A percentile compares a stretch with the other conserved stretches of the same genome.
Conservation (phyloP, 31 red algal species). For the Asparagopsis taxiformis region DNA sequence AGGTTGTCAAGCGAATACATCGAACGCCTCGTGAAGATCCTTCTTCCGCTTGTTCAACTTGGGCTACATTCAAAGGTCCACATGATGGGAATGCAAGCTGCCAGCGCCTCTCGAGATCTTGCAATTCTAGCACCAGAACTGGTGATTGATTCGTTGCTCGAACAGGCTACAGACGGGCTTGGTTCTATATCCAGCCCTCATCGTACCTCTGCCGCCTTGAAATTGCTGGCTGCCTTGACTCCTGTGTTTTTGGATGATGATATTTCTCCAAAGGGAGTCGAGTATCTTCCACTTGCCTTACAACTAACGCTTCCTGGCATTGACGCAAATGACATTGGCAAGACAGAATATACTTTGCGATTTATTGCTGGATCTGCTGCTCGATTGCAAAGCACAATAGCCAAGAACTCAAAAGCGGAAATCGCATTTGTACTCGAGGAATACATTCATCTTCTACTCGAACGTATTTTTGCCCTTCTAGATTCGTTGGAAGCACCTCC, state of each 20-base stretch:
- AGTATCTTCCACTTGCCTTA: conserved; percentile 52
- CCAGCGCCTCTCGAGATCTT: conserved; percentile 55
- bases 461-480: conserved; percentile 74
- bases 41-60: conserved; percentile 65
- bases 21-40: conserved; percentile 39
- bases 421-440: conserved; percentile 75
- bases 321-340: conserved; percentile 87
- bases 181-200: conserved; percentile 79
- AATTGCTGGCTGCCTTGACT: conserved; percentile 62
- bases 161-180: conserved; percentile 68
- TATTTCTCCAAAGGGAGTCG: conserved; percentile 57
- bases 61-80: conserved; percentile 59
- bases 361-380: conserved; percentile 76
- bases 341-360: conserved; percentile 77
- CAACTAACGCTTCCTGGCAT: conserved; percentile 83
- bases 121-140: conserved; percentile 62
- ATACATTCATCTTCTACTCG: conserved; percentile 70
- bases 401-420: conserved; percentile 28
- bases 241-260: conserved; percentile 80
- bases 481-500: conserved; percentile 81
- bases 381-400: conserved; percentile 73
- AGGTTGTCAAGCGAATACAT: conserved; percentile 51
- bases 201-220: conserved; percentile 78
- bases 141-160: conserved; percentile 55
- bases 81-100: conserved; percentile 55